Evolutionary conservation across 1,284 basidiomycete species (phyloP), one percentile per base, ranked within the genome.

Genomic region (Sanguinoderma infundibulare): DNA sequence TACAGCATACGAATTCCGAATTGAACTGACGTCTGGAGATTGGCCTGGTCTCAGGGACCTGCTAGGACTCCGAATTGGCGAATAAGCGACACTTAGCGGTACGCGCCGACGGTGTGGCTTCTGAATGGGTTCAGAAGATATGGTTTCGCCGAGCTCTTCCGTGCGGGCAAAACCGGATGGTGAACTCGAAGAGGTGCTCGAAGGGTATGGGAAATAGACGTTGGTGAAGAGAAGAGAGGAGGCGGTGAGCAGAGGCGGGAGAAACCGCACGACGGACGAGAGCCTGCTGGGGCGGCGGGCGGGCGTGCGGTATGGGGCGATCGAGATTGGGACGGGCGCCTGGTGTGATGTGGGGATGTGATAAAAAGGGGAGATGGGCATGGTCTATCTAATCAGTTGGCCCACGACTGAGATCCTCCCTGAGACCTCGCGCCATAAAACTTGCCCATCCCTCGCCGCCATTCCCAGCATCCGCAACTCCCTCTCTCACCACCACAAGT

Each of bases 381-480:
- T 55, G 55, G 59, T 57, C 67, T 71, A 75, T 74, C 73, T 74
- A 71, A 74, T 74, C 73, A 72, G 72, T 68, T 69, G 68, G 66
- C 65, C 65, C 57, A 60, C 60, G 60, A 53, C 62, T 59, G 49
- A 61, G 61, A 61, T 61, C 61, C 61, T 54, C 50, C 54, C 49
- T 58, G 51, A 34, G 40, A 47, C 46, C 54, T 49, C 60, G 50
- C 64, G 30, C 62, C 63, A 53, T 63, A 62, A 65, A 67, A 42
- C 64, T 55, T 59, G 53, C 56, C 42, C 44, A 52, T 46, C 47
- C 51, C 54, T 56, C 58, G 50, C 59, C 53, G 61, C 56, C 59
- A 39, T 66, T 65, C 67, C 65, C 60, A 63, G 58, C 67, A 55
- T 63, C 62, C 55, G 40, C 60, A 57, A 22, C 57, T 28, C 61